Percentiles rank a stretch among this genome's conserved stretches.
Evolutionary conservation across 2,329 filamentous ascomycete genomes (phyloP).

Genomic region (Xylaria sp.): DNA sequence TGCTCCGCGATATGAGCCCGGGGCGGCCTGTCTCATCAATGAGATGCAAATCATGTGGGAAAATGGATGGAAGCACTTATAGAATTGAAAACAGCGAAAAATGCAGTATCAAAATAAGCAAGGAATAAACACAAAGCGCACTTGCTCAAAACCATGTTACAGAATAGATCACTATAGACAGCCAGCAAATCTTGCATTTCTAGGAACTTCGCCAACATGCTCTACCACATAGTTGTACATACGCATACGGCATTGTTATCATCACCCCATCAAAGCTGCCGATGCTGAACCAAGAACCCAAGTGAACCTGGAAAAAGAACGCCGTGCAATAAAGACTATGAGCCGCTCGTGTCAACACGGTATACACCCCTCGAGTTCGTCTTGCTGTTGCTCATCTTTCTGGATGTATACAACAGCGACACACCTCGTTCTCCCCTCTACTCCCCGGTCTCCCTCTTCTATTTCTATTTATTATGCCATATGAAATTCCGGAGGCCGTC

Average conservation of each 20-base stretch:
- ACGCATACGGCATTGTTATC: neutral
- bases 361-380: constrained; percentile 1
- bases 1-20: constrained; percentile 53
- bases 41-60: constrained; percentile 69
- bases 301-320: constrained; percentile 14
- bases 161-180: constrained; percentile 15
- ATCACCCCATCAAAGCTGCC: neutral
- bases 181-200: constrained; percentile 25
- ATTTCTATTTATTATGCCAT: constrained; percentile 72
- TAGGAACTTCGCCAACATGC: constrained; percentile 12
- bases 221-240: constrained; percentile 30
- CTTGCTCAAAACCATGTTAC: neutral
- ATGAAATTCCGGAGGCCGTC: constrained; percentile 85
- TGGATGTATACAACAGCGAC: neutral
- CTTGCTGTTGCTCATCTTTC: neutral
- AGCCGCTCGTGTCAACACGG: constrained; percentile 31
- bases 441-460: neutral
- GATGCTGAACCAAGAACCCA: constrained; percentile 16
- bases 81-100: constrained; percentile 31
- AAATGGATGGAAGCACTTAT: constrained; percentile 69
- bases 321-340: constrained; percentile 24
- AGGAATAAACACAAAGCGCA: constrained; percentile 1
- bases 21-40: constrained; percentile 64
- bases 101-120: constrained; percentile 1
- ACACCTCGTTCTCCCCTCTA: neutral